Base-by-base conservation (phyloP, 1,284 basidiomycete species). In the Ganoderma boninense region DNA sequence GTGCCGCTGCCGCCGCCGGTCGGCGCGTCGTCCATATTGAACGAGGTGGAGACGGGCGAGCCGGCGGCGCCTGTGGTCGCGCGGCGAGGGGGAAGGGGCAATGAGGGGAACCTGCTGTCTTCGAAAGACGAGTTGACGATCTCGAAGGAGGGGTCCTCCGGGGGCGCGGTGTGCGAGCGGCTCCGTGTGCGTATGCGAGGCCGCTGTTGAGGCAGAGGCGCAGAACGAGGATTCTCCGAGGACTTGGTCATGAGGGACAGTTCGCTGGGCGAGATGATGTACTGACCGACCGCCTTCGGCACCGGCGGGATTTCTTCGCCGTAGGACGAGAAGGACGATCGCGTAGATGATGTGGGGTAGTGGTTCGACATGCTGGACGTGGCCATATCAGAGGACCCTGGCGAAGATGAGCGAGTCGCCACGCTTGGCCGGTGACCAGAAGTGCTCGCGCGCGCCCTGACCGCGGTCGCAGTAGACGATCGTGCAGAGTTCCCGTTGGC, bases 281-380 rank as follows among this genome's bases (percentile, higher is more conserved):
- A 85, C 68, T 84, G 84, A 16, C 77, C 79, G 26, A 81, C 57
- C 13, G 62, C 56, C 49, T 73, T 79, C 2, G 85, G 84, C 46
- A 84, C 66, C 0, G 84, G 84, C 4, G 86, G 83, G 0, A 80
- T 70, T 26, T 85, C 81, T 11, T 87, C 86, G 0, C 84, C 85
- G 62, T 86, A 85, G 2, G 91, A 92, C 0, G 89, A 89, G 5
- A 86, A 78, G 0, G 90, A 91, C 0, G 89, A 90, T 7, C 84
- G 82, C 0, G 83, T 78, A 0, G 89, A 90, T 32, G 84, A 82
- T 0, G 85, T 78, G 38, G 81, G 83, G 35, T 71, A 63, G 46
- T 62, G 57, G 64, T 82, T 80, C 75, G 88, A 90, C 76, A 87
- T 89, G 32, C 82, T 81, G 0, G 84, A 81, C 0, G 88, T 90